Percentiles rank a stretch among this genome's conserved stretches.
Evolutionary conservation across 2,329 filamentous ascomycete species (phyloP).

Genomic region (Plectosphaerella plurivora): DNA sequence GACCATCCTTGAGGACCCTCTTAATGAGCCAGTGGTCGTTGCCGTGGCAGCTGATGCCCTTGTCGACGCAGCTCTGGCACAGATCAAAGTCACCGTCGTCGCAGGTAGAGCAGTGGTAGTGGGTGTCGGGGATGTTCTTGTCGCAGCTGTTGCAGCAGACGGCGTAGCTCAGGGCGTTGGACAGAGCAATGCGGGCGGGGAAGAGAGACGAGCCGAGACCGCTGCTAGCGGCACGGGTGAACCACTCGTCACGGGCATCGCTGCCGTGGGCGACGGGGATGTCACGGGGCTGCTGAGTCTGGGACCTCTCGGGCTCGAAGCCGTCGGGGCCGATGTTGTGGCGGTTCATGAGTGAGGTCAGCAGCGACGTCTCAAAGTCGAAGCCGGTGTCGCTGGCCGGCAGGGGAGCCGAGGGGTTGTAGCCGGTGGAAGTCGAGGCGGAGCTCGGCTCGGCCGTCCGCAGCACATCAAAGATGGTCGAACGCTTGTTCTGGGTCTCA

Average conservation of each 20-base stretch:
- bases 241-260: slow-evolving; percentile 25
- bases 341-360: slow-evolving; percentile 10
- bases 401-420: slow-evolving; percentile 1
- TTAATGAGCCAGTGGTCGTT: slow-evolving; percentile 92
- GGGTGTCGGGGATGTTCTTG: slow-evolving; percentile 68
- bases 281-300: not conserved
- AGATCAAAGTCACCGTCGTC: slow-evolving; percentile 93
- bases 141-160: slow-evolving; percentile 95
- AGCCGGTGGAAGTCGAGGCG: not conserved
- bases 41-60: slow-evolving; percentile 72
- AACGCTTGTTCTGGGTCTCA: slow-evolving; percentile 4
- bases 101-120: slow-evolving; percentile 94
- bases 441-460: slow-evolving; percentile 18
- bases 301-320: not conserved
- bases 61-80: slow-evolving; percentile 72
- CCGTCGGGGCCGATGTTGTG: slow-evolving; percentile 1
- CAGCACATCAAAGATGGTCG: slow-evolving; percentile 19
- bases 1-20: slow-evolving; percentile 73
- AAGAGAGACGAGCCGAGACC: not conserved
- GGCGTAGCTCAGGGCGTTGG: slow-evolving; percentile 53
- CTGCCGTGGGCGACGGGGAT: slow-evolving; percentile 18
- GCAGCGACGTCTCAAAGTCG: slow-evolving; percentile 13
- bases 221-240: slow-evolving; percentile 14
- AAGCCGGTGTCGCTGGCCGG: slow-evolving; percentile 9
- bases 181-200: slow-evolving; percentile 5